Percentiles rank a stretch among this genome's conserved stretches.
Evolutionary conservation across 768 basidiomycete species (phyloP).

Genomic region (Coprinopsis marcescibilis): DNA sequence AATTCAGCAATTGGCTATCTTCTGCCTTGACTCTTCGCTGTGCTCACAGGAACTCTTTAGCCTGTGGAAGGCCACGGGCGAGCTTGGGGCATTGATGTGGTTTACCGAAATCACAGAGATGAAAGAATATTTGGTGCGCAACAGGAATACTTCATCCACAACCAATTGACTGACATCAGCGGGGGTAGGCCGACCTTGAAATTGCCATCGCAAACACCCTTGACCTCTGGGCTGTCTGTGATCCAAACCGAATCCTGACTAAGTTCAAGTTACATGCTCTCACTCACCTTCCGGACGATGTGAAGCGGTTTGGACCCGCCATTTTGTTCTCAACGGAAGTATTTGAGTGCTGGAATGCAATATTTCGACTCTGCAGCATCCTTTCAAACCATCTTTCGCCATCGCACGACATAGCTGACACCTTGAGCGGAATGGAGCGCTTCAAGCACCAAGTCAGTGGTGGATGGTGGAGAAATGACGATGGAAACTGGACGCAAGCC

Average conservation of each 20-base stretch:
- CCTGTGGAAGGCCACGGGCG: constrained; percentile 27
- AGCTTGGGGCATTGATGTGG: constrained; percentile 26
- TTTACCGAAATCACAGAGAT: constrained; percentile 23
- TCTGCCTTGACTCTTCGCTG: constrained; percentile 19
- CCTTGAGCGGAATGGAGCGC: not conserved
- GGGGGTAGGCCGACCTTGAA: constrained; percentile 13
- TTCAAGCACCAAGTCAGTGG: constrained; percentile 6
- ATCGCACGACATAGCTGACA: constrained; percentile 6
- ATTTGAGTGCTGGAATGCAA: constrained; percentile 33
- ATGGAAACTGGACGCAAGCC: not conserved
- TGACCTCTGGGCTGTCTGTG: constrained; percentile 18
- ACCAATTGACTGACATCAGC: not conserved
- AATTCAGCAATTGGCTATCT: constrained; percentile 24
- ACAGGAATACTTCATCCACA: not conserved
- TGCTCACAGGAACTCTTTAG: constrained; percentile 15
- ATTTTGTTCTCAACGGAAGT: constrained; percentile 30
- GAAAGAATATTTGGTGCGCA: constrained; percentile 19
- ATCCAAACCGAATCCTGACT: constrained; percentile 19
- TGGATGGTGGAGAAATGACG: constrained; percentile 3
- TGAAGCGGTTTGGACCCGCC: constrained; percentile 27
- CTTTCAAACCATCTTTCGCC: constrained; percentile 7
- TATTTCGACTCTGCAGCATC: constrained; percentile 30
- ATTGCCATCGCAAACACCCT: constrained; percentile 17
- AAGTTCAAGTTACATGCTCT: constrained; percentile 32
- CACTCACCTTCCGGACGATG: constrained; percentile 22